Evolutionary conservation across 2,329 filamentous ascomycete genomes (phyloP).

Genomic region (Cladosporium sp.): DNA sequence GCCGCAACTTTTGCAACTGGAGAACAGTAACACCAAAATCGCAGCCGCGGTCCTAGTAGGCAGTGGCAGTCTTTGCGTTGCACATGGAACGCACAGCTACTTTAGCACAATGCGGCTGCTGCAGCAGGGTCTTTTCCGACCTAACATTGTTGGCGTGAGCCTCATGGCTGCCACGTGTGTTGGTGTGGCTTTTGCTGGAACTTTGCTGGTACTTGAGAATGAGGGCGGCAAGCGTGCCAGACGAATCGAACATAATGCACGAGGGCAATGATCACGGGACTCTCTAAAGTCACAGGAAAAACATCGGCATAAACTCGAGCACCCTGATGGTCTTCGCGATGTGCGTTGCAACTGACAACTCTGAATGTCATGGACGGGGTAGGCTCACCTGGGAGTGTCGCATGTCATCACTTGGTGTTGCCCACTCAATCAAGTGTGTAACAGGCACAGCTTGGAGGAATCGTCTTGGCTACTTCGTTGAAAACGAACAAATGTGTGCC

Average conservation of each 20-base stretch:
- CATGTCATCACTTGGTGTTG: too few species aligned
- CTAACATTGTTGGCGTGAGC: constrained; percentile 29
- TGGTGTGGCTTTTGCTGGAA: constrained; percentile 28
- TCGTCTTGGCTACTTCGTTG: too few species aligned
- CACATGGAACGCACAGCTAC: constrained; percentile 47
- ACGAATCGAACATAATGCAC: neutral
- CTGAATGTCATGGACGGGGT: too few species aligned
- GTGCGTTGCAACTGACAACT: too few species aligned
- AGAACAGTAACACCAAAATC: constrained; percentile 31
- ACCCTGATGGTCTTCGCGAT: too few species aligned
- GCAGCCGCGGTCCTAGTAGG: constrained; percentile 38
- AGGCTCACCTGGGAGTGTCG: too few species aligned
- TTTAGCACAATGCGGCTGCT: constrained; percentile 42
- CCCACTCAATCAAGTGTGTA: too few species aligned
- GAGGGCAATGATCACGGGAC: neutral
- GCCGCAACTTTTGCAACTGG: constrained; percentile 24
- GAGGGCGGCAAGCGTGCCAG: constrained; percentile 16
- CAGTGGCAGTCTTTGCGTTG: constrained; percentile 43
- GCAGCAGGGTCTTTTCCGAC: constrained; percentile 42
- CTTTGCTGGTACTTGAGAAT: constrained; percentile 26
- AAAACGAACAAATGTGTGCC: too few species aligned
- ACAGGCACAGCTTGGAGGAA: too few species aligned
- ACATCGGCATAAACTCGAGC: too few species aligned
- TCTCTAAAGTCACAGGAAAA: too few species aligned
- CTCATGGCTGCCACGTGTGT: constrained; percentile 28